Evolutionary conservation across 2,329 filamentous ascomycete species (phyloP).

Genomic region (Aspergillus udagawae): DNA sequence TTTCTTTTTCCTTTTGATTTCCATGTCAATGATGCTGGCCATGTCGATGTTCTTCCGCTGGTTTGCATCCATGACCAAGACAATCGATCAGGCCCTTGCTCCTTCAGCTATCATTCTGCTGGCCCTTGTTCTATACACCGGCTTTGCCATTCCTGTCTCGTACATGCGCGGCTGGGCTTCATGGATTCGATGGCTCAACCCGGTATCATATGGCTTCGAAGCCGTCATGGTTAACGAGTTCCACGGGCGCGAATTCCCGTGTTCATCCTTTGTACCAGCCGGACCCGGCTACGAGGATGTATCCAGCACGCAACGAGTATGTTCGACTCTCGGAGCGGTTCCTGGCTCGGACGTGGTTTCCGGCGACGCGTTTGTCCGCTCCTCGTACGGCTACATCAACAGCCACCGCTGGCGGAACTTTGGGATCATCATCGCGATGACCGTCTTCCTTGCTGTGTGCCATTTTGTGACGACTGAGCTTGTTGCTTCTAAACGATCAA

Average conservation of each 20-base stretch:
- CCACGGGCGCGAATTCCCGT: constrained; percentile 54
- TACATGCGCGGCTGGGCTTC: constrained; percentile 73
- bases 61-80: constrained; percentile 69
- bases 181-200: constrained; percentile 77
- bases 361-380: constrained; percentile 55
- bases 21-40: constrained; percentile 64
- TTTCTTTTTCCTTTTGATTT: constrained; percentile 78
- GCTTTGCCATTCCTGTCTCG: constrained; percentile 34
- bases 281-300: constrained; percentile 37
- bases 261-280: constrained; percentile 40
- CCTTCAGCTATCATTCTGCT: constrained; percentile 46
- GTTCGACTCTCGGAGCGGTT: constrained; percentile 54
- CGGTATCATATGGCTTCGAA: constrained; percentile 74
- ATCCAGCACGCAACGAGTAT: constrained; percentile 42
- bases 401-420: constrained; percentile 63
- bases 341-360: constrained; percentile 51
- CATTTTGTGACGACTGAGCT: constrained; percentile 48
- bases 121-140: constrained; percentile 42
- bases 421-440: constrained; percentile 63
- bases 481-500: constrained; percentile 62
- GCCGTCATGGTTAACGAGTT: constrained; percentile 80
- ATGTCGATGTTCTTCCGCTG: constrained; percentile 82
- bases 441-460: constrained; percentile 52
- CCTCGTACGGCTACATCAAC: constrained; percentile 54
- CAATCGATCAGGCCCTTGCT: constrained; percentile 52